These are phyloP conservation scores for Theileria parva DNA, from an alignment of 169 alveolate species.

Conservation along the genomic window DNA sequence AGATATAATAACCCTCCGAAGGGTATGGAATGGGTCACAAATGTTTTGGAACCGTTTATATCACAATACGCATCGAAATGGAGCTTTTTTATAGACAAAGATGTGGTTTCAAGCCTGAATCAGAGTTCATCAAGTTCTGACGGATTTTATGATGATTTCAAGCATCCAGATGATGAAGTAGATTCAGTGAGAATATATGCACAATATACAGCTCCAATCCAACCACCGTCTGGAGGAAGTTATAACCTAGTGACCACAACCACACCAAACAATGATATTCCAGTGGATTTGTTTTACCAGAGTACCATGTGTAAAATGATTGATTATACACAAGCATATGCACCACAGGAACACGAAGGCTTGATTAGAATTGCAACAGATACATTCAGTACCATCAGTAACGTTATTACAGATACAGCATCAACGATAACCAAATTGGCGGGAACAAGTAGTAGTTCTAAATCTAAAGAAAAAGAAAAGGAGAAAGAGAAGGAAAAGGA, in stretches of 20 bases:
- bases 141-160: slow-evolving; percentile 17
- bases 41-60: slow-evolving; percentile 58
- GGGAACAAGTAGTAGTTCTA: slow-evolving; percentile 28
- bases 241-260: background rate
- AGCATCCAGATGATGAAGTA: slow-evolving; percentile 1
- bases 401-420: slow-evolving; percentile 63
- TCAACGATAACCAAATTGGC: slow-evolving; percentile 49
- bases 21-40: slow-evolving; percentile 64
- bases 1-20: slow-evolving; percentile 14
- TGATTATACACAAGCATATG: slow-evolving; percentile 46
- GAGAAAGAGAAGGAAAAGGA: slow-evolving; percentile 26
- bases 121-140: background rate
- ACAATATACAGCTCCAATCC: background rate
- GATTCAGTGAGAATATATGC: slow-evolving; percentile 14
- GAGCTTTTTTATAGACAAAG: slow-evolving; percentile 54
- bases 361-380: slow-evolving; percentile 54
- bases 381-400: slow-evolving; percentile 41
- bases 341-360: slow-evolving; percentile 49
- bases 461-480: slow-evolving; percentile 33
- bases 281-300: slow-evolving; percentile 37
- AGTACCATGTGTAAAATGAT: slow-evolving; percentile 41
- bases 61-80: slow-evolving; percentile 60
- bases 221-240: background rate
- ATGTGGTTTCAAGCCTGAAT: background rate
- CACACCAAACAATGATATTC: background rate